Conservation (phyloP, 768 basidiomycete species). For the Tricholoma hemisulphureum region DNA sequence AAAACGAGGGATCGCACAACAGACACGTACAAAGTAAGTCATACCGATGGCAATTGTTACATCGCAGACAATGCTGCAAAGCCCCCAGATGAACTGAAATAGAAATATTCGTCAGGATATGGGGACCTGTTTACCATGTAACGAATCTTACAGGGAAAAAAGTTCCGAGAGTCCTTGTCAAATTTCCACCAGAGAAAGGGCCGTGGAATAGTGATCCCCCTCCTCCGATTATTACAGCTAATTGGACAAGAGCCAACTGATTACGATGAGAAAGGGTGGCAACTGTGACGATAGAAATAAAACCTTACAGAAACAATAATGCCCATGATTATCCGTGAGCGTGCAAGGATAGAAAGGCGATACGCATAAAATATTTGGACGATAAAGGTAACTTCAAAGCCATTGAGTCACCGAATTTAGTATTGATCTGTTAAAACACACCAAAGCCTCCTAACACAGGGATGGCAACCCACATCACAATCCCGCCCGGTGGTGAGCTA, state of each 20-base stretch:
- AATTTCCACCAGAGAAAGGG: too few species aligned
- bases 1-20: not conserved
- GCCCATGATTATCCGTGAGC: not conserved
- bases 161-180: too few species aligned
- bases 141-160: too few species aligned
- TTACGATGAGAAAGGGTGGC: not conserved
- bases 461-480: not conserved
- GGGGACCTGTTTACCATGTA: too few species aligned
- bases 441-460: not conserved
- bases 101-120: not conserved
- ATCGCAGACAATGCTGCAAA: not conserved
- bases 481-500: too few species aligned
- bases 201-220: not conserved
- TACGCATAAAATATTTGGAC: not conserved
- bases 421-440: not conserved
- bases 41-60: not conserved
- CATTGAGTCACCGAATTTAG: not conserved
- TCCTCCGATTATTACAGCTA: not conserved
- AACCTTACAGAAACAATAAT: not conserved
- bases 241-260: not conserved
- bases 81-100: not conserved
- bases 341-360: not conserved
- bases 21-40: not conserved
- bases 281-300: not conserved
- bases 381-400: not conserved